Evolutionary conservation across 441 rosid species (phyloP).

Genomic region (Erodium chrysanthum): DNA sequence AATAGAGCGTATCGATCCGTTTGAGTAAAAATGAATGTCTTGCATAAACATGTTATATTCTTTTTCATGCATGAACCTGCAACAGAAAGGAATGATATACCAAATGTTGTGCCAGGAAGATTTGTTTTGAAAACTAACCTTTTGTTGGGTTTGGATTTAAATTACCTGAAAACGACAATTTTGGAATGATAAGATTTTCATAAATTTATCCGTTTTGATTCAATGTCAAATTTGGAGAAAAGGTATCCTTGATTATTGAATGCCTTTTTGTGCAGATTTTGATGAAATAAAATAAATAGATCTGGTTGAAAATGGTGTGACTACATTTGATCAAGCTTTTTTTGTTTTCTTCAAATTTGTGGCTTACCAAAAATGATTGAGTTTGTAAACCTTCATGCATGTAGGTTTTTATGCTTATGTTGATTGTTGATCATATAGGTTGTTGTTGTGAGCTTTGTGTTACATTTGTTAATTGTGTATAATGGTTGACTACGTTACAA

Average conservation of each 20-base stretch:
- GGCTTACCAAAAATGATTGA: background rate
- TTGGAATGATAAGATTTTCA: background rate
- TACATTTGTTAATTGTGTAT: background rate
- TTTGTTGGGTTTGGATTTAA: background rate
- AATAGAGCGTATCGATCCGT: background rate
- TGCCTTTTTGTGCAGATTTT: background rate
- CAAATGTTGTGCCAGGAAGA: background rate
- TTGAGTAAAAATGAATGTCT: background rate
- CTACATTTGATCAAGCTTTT: background rate
- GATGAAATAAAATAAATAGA: background rate
- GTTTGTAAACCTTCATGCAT: no score
- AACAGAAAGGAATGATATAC: background rate
- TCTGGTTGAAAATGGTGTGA: background rate
- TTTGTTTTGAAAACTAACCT: background rate
- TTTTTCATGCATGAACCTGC: background rate
- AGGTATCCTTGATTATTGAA: no score
- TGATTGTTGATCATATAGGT: no score
- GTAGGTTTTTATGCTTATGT: no score
- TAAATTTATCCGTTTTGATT: background rate
- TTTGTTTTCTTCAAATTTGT: no score
- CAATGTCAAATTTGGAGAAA: no score
- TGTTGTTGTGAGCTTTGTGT: background rate
- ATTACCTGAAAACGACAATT: no score
- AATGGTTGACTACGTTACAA: background rate
- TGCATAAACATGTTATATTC: background rate